These are phyloP conservation scores for Pyrenula aspistea DNA, from an alignment of 495 filamentous ascomycete species.

Conservation along the genomic window DNA sequence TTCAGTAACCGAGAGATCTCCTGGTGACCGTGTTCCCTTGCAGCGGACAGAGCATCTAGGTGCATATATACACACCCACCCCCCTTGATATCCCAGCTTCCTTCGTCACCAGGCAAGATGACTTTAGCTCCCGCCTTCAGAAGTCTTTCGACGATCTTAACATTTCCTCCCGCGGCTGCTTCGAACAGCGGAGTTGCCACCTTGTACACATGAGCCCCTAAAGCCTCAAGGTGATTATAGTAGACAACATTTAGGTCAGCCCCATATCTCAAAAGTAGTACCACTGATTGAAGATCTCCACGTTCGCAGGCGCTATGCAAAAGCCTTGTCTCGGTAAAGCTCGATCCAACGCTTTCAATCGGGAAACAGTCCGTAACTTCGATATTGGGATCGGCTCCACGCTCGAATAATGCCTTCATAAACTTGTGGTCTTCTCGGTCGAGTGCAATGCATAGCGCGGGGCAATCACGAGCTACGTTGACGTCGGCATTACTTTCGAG, in stretches of 20 bases:
- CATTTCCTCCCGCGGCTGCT: constrained; percentile 1
- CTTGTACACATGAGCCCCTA: constrained; percentile 10
- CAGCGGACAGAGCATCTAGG: too few species aligned
- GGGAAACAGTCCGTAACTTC: constrained; percentile 1
- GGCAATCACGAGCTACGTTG: constrained; percentile 6
- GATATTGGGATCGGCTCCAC: constrained; percentile 11
- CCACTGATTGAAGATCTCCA: not conserved
- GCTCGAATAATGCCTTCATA: constrained; percentile 9
- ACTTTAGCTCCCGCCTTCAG: constrained; percentile 11
- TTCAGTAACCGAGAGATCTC: too few species aligned
- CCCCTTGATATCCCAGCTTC: too few species aligned
- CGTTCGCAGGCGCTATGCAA: not conserved
- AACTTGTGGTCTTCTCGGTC: not conserved
- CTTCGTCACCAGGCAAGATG: too few species aligned
- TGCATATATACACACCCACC: too few species aligned
- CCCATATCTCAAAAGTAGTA: not conserved
- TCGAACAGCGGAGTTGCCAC: constrained; percentile 8
- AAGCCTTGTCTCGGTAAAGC: not conserved
- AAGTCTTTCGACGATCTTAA: constrained; percentile 8
- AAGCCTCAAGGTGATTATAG: constrained; percentile 4
- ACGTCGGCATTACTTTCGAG: constrained; percentile 10
- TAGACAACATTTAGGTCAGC: not conserved
- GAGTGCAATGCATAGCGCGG: constrained; percentile 9
- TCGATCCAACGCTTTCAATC: too few species aligned
- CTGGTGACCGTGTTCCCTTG: too few species aligned